Evolutionary conservation across 1,139 yeast genomes (phyloP), one percentile per base, ranked within the genome.

Genomic region (Nakaseomyces delphensis): DNA sequence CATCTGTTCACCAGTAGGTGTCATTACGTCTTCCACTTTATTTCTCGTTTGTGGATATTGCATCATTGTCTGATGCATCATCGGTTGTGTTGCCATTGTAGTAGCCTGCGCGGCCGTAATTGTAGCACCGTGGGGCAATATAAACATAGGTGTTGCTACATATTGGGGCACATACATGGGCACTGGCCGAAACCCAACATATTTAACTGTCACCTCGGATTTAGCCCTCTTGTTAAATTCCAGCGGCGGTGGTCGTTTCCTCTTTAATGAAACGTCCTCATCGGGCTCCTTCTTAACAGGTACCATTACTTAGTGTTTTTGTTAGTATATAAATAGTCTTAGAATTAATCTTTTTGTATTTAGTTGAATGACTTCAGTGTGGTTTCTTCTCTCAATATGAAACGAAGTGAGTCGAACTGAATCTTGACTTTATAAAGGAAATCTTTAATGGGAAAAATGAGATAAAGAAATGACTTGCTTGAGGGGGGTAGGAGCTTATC

Each of bases 121-220:
- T 3, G 37, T 21, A 11, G 27, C 27, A 10, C 37, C 37, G 5
- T 33, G 37, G 4, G 37, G 37, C 9, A 33, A 13, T n/a, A 33
- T 20, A 13, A 20, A 33, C 37, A 33, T 33, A 3, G 37, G 37
- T 1, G 37, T 33, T 7, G 37, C 27, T 8, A 33, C 37, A 21
- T 33, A 33, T 14, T 33, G 37, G 27, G 37, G 37, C 27, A 33
- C 37, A 21, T 20, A 33, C 27, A 33, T 18, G 18, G 37, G 37
- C 18, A 33, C 16, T 15, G 27, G 25, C 4, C 37, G 27, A 9
- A 33, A 25, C 4, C 37, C 37, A 20, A 33, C 37, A 33, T 33
- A 33, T 16, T 21, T 33, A 25, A 33, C 37, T 3, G 10, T 19
- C 8, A 33, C 37, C 5, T 33, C 27, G 14, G 35, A 16, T n/a